A percentile compares a stretch with the other conserved stretches of the same genome.
These are phyloP conservation scores for Nicotiana benthamiana DNA, from an alignment of 257 asterid genomes.

Conservation along the genomic window DNA sequence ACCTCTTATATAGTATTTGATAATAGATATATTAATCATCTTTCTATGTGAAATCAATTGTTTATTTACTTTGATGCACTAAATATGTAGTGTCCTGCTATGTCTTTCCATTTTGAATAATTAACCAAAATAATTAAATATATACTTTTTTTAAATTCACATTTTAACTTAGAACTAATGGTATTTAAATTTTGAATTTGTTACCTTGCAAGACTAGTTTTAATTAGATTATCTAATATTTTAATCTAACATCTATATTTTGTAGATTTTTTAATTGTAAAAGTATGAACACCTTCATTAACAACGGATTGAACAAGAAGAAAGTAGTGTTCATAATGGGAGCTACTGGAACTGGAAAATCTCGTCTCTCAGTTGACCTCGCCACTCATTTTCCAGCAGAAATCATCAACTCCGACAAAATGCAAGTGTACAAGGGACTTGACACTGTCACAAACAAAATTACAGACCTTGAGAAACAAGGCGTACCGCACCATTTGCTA, in stretches of 20 bases:
- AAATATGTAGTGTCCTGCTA: no score
- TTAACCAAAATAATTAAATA: no score
- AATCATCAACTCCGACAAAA: slow-evolving; percentile 24
- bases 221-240: background rate
- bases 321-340: slow-evolving; percentile 21
- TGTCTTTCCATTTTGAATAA: no score
- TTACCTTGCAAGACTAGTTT: background rate
- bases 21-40: no score
- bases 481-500: slow-evolving; percentile 21
- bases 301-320: background rate
- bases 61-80: no score
- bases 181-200: background rate
- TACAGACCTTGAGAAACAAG: background rate
- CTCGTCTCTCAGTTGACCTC: slow-evolving; percentile 10
- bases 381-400: slow-evolving; percentile 11
- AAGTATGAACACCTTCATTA: background rate
- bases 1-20: no score
- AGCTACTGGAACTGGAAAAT: slow-evolving; percentile 19
- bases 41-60: no score
- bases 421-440: slow-evolving; percentile 21
- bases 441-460: slow-evolving; percentile 19
- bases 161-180: no score
- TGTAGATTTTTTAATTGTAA: background rate
- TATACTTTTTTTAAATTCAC: no score
- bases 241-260: background rate